phyloP scores from a whole-genome alignment of 768 basidiomycete genomes.

The Lentinula boryana region DNA sequence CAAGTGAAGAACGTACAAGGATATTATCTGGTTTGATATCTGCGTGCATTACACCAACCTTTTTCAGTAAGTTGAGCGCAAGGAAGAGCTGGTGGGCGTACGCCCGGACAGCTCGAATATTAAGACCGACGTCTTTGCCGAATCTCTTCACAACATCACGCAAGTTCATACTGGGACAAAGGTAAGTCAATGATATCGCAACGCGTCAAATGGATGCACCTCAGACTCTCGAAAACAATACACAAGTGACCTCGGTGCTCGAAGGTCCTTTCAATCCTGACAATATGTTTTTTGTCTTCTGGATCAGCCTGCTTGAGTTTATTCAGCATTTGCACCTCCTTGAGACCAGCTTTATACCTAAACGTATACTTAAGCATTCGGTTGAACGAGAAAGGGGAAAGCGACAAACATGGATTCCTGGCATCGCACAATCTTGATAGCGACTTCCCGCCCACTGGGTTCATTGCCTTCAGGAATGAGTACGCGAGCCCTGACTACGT shows the following conservation, averaged over 20 bases:
- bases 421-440: slow-evolving; percentile 93
- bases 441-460: slow-evolving; percentile 65
- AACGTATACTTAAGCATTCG: slow-evolving; percentile 2
- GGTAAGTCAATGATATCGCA: neutral
- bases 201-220: slow-evolving; percentile 57
- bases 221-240: slow-evolving; percentile 90
- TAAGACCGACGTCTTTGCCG: slow-evolving; percentile 95
- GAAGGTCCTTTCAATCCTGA: slow-evolving; percentile 90
- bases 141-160: slow-evolving; percentile 97
- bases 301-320: slow-evolving; percentile 87
- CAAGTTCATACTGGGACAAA: slow-evolving; percentile 78
- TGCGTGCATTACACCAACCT: slow-evolving; percentile 93
- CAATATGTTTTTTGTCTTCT: slow-evolving; percentile 94
- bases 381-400: neutral
- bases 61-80: slow-evolving; percentile 75
- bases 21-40: slow-evolving; percentile 99
- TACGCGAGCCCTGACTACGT: slow-evolving; percentile 87
- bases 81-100: slow-evolving; percentile 97
- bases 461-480: slow-evolving; percentile 56
- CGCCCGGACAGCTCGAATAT: slow-evolving; percentile 96
- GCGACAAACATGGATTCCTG: slow-evolving; percentile 91
- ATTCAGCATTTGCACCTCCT: slow-evolving; percentile 85
- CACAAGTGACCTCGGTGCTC: slow-evolving; percentile 97
- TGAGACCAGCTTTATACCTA: slow-evolving; percentile 93
- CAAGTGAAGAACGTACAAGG: slow-evolving; percentile 46